These are phyloP conservation scores for Thraustotheca clavata DNA, from an alignment of 352 stramenopile genomes.

Conservation along the genomic window DNA sequence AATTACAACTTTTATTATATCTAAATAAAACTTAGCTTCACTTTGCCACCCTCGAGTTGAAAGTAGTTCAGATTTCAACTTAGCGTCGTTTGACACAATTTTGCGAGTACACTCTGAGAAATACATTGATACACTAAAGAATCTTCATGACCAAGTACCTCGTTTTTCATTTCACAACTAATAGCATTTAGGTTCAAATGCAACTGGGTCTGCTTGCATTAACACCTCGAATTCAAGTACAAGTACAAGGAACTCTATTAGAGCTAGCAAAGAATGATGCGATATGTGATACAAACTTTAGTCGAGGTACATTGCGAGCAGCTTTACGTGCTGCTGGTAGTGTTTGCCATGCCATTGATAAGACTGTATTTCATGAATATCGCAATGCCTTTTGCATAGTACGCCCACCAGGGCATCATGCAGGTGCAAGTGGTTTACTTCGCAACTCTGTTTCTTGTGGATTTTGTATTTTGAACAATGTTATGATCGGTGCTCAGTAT, in stretches of 20 bases:
- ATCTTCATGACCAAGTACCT: constrained; percentile 63
- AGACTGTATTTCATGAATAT: constrained; percentile 23
- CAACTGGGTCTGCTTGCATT: constrained; percentile 14
- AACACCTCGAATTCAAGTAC: constrained; percentile 22
- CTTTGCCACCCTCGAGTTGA: constrained; percentile 53
- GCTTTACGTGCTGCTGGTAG: constrained; percentile 48
- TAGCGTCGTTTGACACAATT: constrained; percentile 63
- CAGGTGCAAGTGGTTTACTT: constrained; percentile 10
- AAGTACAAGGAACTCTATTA: constrained; percentile 14
- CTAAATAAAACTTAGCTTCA: background rate
- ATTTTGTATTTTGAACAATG: constrained; percentile 90
- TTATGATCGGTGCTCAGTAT: constrained; percentile 79
- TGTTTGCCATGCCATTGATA: constrained; percentile 42
- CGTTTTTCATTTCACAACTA: background rate
- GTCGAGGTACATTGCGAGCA: constrained; percentile 53
- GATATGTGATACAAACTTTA: constrained; percentile 47
- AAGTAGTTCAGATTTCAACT: constrained; percentile 73
- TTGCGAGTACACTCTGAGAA: constrained; percentile 73
- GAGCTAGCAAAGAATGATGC: constrained; percentile 22
- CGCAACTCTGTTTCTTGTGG: constrained; percentile 24
- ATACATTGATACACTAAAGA: constrained; percentile 86
- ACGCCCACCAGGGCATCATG: constrained; percentile 51
- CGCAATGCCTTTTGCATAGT: constrained; percentile 72
- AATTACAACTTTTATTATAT: background rate
- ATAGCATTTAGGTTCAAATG: constrained; percentile 4